These are phyloP conservation scores for Lignosus rhinocerotis DNA, from an alignment of 1,284 basidiomycete species.

Conservation along the genomic window DNA sequence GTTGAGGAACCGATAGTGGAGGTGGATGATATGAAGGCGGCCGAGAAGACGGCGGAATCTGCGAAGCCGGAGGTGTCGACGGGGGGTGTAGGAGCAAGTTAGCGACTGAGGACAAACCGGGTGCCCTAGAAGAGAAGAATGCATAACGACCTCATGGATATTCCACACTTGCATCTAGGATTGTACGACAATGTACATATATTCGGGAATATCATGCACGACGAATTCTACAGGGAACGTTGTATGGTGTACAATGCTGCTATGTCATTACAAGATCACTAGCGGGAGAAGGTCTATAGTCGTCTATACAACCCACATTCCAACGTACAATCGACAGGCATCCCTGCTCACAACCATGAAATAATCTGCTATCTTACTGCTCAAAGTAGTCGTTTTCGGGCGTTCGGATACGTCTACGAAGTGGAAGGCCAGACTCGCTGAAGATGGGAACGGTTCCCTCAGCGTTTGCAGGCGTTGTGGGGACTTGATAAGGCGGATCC, in stretches of 20 bases:
- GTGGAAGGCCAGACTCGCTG: slow-evolving; percentile 1
- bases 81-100: not conserved
- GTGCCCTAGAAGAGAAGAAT: slow-evolving; percentile 1
- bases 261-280: slow-evolving; percentile 3
- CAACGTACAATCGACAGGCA: not conserved
- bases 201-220: not conserved
- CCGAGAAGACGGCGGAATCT: not conserved
- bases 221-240: not conserved
- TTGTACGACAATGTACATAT: not conserved
- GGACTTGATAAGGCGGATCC: slow-evolving; percentile 1
- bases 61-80: not conserved
- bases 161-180: not conserved
- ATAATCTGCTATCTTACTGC: not conserved
- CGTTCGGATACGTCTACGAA: slow-evolving; percentile 8
- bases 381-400: slow-evolving; percentile 6
- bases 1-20: not conserved
- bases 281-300: not conserved
- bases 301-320: no score
- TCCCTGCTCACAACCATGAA: not conserved
- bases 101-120: not conserved
- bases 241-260: not conserved
- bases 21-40: not conserved
- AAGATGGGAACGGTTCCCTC: not conserved
- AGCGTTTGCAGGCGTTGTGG: not conserved
- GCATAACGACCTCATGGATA: not conserved